Evolutionary conservation across 139 green algal genomes (phyloP).

Genomic region (Diplosphaera chodatii): DNA sequence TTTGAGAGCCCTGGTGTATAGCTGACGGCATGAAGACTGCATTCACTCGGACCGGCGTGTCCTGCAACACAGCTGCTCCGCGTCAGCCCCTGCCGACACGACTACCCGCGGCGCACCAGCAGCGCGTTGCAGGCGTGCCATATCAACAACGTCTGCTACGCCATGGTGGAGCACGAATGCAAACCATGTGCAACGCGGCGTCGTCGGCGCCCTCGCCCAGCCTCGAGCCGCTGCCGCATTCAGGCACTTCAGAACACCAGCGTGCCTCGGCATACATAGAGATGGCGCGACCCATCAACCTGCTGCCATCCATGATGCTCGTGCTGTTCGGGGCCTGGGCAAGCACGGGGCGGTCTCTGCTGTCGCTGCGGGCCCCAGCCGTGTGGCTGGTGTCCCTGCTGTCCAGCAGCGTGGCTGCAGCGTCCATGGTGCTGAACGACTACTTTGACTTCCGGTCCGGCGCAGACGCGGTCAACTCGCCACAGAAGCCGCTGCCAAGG

Average conservation of each 20-base stretch:
- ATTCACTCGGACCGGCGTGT: too few species aligned
- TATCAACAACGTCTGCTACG: too few species aligned
- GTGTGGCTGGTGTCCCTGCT: constrained; percentile 38
- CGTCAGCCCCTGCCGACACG: not conserved
- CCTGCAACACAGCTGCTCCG: not conserved
- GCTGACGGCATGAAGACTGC: too few species aligned
- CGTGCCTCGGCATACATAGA: constrained; percentile 15
- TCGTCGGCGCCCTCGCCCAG: not conserved
- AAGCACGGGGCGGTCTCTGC: not conserved
- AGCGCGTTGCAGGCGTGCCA: too few species aligned
- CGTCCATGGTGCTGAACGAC: constrained; percentile 61
- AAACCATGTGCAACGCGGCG: not conserved
- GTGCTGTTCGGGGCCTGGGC: constrained; percentile 54
- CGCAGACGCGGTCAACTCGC: constrained; percentile 47
- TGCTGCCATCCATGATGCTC: constrained; percentile 40
- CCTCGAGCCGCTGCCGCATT: too few species aligned
- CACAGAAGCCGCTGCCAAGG: constrained; percentile 45
- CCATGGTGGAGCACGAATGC: too few species aligned
- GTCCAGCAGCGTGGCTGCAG: constrained; percentile 37
- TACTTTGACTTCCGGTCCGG: constrained; percentile 53
- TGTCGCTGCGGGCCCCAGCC: not conserved
- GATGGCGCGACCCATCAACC: constrained; percentile 52
- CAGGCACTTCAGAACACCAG: constrained; percentile 6
- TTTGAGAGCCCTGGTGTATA: too few species aligned
- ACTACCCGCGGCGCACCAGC: too few species aligned